A percentile compares a stretch with the other conserved stretches of the same genome.
Conservation (phyloP, 495 filamentous ascomycete genomes). For the Baudoinia panamericana region DNA sequence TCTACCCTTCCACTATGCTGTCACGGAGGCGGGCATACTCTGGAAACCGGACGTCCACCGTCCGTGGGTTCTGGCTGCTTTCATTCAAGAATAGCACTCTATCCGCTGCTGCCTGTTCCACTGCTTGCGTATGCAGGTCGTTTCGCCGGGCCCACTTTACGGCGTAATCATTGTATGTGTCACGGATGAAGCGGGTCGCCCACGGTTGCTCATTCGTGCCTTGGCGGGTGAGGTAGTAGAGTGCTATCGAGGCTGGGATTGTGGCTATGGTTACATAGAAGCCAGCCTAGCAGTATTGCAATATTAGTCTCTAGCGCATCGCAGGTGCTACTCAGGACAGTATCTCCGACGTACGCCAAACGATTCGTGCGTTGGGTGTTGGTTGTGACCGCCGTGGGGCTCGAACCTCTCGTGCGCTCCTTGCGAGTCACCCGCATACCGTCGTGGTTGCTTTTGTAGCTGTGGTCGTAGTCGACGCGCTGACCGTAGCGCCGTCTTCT, state of each 20-base stretch:
- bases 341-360: slow-evolving; percentile 44
- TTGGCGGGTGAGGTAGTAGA: slow-evolving; percentile 41
- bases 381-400: slow-evolving; percentile 8
- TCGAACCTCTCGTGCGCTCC: slow-evolving; percentile 3
- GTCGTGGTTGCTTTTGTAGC: slow-evolving; percentile 22
- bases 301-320: too few relatives aligned
- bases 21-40: slow-evolving; percentile 44
- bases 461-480: slow-evolving; percentile 23
- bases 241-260: slow-evolving; percentile 41
- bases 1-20: not conserved
- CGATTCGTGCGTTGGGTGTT: slow-evolving; percentile 40
- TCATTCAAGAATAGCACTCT: slow-evolving; percentile 51
- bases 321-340: too few relatives aligned
- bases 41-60: slow-evolving; percentile 46
- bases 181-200: slow-evolving; percentile 45
- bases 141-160: slow-evolving; percentile 48
- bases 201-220: slow-evolving; percentile 39
- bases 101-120: slow-evolving; percentile 60
- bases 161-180: slow-evolving; percentile 34
- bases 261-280: slow-evolving; percentile 54
- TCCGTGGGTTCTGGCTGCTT: slow-evolving; percentile 23
- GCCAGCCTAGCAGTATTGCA: slow-evolving; percentile 36
- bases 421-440: slow-evolving; percentile 23
- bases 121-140: slow-evolving; percentile 45
- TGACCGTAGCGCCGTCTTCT: slow-evolving; percentile 24